These are phyloP conservation scores for Quercus variabilis DNA, from an alignment of 306 rosid genomes.

Conservation along the genomic window DNA sequence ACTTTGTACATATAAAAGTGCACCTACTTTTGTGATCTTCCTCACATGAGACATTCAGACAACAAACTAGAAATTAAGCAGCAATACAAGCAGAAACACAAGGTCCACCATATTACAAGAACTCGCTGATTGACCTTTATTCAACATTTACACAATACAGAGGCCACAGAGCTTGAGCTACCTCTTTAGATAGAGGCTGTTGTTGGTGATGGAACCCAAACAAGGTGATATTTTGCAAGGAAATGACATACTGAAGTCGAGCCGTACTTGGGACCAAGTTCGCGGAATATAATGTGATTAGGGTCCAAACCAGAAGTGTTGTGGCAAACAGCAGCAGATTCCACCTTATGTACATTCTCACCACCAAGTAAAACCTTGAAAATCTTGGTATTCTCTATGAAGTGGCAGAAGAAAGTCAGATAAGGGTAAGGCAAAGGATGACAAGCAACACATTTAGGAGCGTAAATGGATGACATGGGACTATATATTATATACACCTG, in stretches of 20 bases:
- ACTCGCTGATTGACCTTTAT: neutral
- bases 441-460: slow-evolving; percentile 59
- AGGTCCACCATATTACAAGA: neutral
- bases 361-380: slow-evolving; percentile 35
- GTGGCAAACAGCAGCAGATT: slow-evolving; percentile 58
- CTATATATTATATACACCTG: too few relatives aligned
- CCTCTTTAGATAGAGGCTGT: slow-evolving; percentile 18
- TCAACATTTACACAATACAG: neutral
- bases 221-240: slow-evolving; percentile 47
- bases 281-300: slow-evolving; percentile 18
- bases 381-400: slow-evolving; percentile 39
- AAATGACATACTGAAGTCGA: slow-evolving; percentile 48
- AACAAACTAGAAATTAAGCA: neutral
- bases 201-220: slow-evolving; percentile 46
- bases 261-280: slow-evolving; percentile 36
- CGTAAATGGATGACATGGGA: slow-evolving; percentile 22
- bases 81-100: neutral
- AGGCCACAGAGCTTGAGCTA: neutral
- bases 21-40: neutral
- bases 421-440: slow-evolving; percentile 52
- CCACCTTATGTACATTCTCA: slow-evolving; percentile 45
- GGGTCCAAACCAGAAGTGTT: slow-evolving; percentile 58
- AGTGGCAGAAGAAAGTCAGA: slow-evolving; percentile 50
- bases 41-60: neutral
- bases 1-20: too few relatives aligned